Base-by-base conservation (phyloP, 106 monocot species). In the Triglochin maritima region DNA sequence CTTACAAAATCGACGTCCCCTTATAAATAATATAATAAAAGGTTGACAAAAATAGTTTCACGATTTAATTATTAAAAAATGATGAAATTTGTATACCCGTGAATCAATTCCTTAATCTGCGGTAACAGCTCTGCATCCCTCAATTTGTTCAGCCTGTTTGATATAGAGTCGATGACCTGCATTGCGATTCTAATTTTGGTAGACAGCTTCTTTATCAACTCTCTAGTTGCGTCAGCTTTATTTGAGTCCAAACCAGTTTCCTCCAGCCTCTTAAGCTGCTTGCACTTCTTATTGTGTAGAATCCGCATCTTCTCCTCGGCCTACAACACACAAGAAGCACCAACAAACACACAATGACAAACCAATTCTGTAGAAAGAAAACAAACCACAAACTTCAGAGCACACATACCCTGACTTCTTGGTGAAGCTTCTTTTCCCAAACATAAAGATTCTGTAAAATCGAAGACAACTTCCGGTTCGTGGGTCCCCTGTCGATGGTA, bases 301-400 rank as follows among this genome's bases (percentile, higher is more conserved):
- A 96, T 49, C 8, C 85, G 79, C 90, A 96, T 75, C 75, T 88
- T 96, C 76, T 88, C 90, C 75, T 96, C 95, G 50, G 79, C 75
- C 95, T 96, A 62, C 29, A 80, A 64, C 52, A 67, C 44, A 67
- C 11, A 9, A 17, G 9, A 67, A n/a, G 6, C 10, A 6, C 54
- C 42, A 52, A 7, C 5, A 67, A 1, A 67, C n/a, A 55, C 15
- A 29, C 42, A 11, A 12, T 4, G 8, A 53, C 11, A 5, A 41
- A 41, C 5, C 29, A 29, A 29, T 29, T 29, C 29, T 29, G 29
- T 29, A 29, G 8, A 41, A 11, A 42, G 12, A n/a, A 41, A 14
- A 17, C 49, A 45, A 9, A 64, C 64, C n/a, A 11, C 9, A 49
- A 46, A 47, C 10, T 46, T 47, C 47, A 49, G 13, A 10, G 4